Percentiles rank a stretch among this genome's conserved stretches.
These are phyloP conservation scores for Carex cristatella DNA, from an alignment of 176 grass and related monocot genomes.

Conservation along the genomic window DNA sequence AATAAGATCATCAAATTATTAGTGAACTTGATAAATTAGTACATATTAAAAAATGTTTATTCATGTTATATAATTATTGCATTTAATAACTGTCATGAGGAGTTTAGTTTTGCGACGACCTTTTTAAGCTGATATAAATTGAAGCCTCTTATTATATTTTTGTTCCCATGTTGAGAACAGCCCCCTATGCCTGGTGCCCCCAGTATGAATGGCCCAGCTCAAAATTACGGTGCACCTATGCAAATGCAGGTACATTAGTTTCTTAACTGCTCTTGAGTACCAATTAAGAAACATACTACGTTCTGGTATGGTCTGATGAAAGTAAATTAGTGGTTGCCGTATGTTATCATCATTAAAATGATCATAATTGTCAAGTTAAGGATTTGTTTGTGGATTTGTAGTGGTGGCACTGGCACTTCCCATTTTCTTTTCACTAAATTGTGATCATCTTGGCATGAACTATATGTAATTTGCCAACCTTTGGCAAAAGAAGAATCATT, in stretches of 20 bases:
- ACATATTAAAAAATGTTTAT: neutral
- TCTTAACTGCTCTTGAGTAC: neutral
- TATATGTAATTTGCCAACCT: neutral
- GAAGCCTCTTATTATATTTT: constrained; percentile 17
- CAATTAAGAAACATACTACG: neutral
- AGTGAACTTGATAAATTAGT: neutral
- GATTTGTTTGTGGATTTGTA: constrained; percentile 18
- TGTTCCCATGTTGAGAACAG: constrained; percentile 31
- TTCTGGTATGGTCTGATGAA: neutral
- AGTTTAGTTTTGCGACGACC: neutral
- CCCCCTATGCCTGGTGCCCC: constrained; percentile 63
- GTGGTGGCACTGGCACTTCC: neutral
- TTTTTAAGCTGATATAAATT: neutral
- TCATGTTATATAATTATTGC: neutral
- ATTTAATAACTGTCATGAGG: neutral
- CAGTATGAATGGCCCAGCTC: constrained; percentile 42
- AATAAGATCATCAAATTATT: neutral
- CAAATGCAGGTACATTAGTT: constrained; percentile 61
- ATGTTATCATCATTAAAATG: neutral
- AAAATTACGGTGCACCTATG: constrained; percentile 80
- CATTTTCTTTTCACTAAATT: neutral
- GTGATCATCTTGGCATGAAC: neutral
- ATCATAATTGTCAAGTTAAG: neutral
- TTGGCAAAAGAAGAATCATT: neutral
- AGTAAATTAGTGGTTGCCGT: neutral